phyloP scores from a whole-genome alignment of 139 green algal genomes.

The Chlorella ohadii region DNA sequence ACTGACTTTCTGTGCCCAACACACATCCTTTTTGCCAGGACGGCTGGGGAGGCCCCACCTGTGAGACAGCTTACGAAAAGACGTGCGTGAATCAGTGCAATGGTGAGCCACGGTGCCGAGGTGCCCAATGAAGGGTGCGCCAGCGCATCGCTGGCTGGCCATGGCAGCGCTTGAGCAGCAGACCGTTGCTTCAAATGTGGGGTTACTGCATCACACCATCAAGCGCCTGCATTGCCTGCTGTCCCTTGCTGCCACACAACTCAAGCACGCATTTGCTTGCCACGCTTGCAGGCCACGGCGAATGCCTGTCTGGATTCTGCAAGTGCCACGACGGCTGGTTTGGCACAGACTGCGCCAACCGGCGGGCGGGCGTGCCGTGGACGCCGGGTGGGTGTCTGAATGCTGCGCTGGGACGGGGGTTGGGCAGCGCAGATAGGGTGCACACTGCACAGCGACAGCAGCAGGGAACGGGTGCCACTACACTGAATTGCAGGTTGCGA shows the following conservation, averaged over 20 bases:
- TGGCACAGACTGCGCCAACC: slow-evolving; percentile 1
- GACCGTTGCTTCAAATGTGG: too few species aligned
- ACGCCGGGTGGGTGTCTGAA: slow-evolving; percentile 1
- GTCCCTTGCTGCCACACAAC: too few species aligned
- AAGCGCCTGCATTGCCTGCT: too few species aligned
- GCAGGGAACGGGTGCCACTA: too few species aligned
- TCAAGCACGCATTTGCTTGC: background rate
- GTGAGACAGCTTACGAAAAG: slow-evolving; percentile 51
- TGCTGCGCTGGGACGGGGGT: background rate
- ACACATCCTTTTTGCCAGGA: slow-evolving; percentile 23
- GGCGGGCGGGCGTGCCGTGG: background rate
- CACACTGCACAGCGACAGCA: too few species aligned
- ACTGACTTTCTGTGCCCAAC: background rate
- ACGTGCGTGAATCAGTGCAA: slow-evolving; percentile 73
- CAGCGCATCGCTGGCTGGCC: too few species aligned
- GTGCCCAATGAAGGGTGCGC: background rate
- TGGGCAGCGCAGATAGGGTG: too few species aligned
- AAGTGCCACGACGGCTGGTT: slow-evolving; percentile 26
- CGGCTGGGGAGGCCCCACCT: slow-evolving; percentile 50
- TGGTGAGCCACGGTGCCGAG: too few species aligned
- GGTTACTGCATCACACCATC: background rate
- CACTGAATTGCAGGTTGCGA: too few species aligned
- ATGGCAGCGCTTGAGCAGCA: too few species aligned
- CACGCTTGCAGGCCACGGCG: slow-evolving; percentile 7
- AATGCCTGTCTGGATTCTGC: slow-evolving; percentile 11